These are phyloP conservation scores for Micractinium sp. DNA, from an alignment of 139 green algal species.

Conservation along the genomic window DNA sequence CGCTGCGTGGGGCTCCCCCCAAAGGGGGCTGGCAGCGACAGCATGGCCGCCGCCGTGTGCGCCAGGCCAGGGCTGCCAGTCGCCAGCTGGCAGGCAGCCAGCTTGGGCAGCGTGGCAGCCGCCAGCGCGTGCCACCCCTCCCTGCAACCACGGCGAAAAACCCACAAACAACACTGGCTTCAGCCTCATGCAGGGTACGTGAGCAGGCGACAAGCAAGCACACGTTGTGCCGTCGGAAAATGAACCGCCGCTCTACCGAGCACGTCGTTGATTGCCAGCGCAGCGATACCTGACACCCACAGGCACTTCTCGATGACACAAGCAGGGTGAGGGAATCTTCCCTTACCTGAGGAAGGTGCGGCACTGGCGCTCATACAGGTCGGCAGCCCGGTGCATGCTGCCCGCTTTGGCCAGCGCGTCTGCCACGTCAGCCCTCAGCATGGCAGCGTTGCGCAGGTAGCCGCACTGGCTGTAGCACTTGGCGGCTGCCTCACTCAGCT, in stretches of 20 bases:
- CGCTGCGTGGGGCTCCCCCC: neutral
- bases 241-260: too few species aligned
- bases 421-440: constrained; percentile 60
- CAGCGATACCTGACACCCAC: too few species aligned
- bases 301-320: too few species aligned
- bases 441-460: constrained; percentile 42
- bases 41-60: constrained; percentile 31
- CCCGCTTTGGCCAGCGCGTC: constrained; percentile 44
- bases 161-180: too few species aligned
- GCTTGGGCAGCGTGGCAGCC: constrained; percentile 47
- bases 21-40: constrained; percentile 24
- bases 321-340: neutral
- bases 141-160: constrained; percentile 4
- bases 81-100: constrained; percentile 51
- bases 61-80: constrained; percentile 26
- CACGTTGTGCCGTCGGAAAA: too few species aligned
- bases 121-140: constrained; percentile 64
- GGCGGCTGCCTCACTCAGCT: constrained; percentile 49
- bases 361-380: constrained; percentile 42
- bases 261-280: too few species aligned
- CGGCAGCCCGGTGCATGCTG: constrained; percentile 4
- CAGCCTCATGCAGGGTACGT: too few species aligned
- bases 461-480: constrained; percentile 51
- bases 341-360: neutral
- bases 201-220: too few species aligned